Base-by-base conservation (phyloP, 345 rosid genomes). In the Acer saccharum region DNA sequence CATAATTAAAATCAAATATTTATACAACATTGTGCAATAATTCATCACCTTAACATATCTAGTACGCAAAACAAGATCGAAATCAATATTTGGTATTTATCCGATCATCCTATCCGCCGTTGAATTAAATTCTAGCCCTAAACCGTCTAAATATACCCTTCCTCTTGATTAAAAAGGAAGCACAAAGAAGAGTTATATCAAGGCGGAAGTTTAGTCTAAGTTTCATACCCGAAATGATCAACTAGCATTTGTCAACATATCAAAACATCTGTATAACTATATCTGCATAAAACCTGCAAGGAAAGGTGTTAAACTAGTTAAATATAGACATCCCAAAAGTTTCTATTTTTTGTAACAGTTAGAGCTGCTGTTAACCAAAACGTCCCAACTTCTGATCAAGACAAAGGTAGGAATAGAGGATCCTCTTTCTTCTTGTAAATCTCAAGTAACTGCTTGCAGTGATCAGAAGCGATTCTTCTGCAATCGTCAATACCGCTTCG, bases 401-500 rank as follows among this genome's bases (percentile, higher is more conserved):
- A 35, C 39, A 35, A 35, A 35, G 71, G 46, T 29, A 44, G 35
- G 76, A 78, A 85, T 7, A 78, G 58, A 76, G 76, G 50, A 75
- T 81, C 86, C 67, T 63, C 75, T 58, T 67, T 72, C 67, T 50
- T 69, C 77, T 69, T 74, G 76, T 77, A 84, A 48, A 82, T 75
- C 60, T 80, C 75, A 78, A 86, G 73, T 48, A 88, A 69, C 80
- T 84, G 77, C 55, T 67, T 61, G 2, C 29, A 70, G 65, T 81
- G 75, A 2, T 10, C 35, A 43, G 17, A 6, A n/a, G 86, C 81
- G 35, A 85, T 27, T 50, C 21, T 70, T 68, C 44, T 76, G 79
- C 85, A 80, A 35, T 77, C 83, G 18, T 3, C 69, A 43, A 88
- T 48, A 43, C 77, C 80, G 10, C 65, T 39, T 0, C 16, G n/a